A percentile compares a stretch with the other conserved stretches of the same genome.
Evolutionary conservation across 768 basidiomycete genomes (phyloP).

Genomic region (Russula olivacea): DNA sequence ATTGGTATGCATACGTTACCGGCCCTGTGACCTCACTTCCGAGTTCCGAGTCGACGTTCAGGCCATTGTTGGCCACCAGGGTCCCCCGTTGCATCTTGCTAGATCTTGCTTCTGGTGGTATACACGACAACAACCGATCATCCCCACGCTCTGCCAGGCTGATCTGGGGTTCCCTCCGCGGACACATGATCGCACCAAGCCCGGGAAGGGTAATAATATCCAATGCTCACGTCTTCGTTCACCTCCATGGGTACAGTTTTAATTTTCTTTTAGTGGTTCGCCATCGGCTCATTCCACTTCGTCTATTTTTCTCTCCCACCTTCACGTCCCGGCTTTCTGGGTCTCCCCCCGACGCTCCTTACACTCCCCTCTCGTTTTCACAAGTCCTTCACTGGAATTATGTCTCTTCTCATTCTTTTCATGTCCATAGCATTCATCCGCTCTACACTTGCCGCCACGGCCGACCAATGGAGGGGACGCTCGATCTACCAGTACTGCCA

Average conservation of each 20-base stretch:
- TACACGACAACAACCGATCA: background rate
- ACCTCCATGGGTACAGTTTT: background rate
- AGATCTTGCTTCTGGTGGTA: no score
- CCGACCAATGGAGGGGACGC: conserved; percentile 68
- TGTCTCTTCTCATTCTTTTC: conserved; percentile 18
- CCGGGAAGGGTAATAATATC: background rate
- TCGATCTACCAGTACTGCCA: conserved; percentile 68
- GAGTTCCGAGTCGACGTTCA: no score
- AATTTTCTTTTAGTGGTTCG: background rate
- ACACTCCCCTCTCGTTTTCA: background rate
- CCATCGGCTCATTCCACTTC: background rate
- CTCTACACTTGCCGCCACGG: conserved; percentile 49
- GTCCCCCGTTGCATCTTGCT: no score
- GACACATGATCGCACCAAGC: background rate
- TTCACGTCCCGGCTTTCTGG: background rate
- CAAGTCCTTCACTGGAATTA: background rate
- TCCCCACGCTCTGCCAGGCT: background rate
- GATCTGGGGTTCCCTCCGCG: background rate
- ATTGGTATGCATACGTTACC: no score
- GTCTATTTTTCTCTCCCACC: background rate
- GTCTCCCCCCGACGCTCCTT: conserved; percentile 7
- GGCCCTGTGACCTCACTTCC: no score
- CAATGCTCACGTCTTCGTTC: background rate
- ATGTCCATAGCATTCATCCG: conserved; percentile 29
- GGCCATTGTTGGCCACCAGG: no score